Conservation (phyloP, 768 basidiomycete genomes). For the Vishniacozyma victoriae region DNA sequence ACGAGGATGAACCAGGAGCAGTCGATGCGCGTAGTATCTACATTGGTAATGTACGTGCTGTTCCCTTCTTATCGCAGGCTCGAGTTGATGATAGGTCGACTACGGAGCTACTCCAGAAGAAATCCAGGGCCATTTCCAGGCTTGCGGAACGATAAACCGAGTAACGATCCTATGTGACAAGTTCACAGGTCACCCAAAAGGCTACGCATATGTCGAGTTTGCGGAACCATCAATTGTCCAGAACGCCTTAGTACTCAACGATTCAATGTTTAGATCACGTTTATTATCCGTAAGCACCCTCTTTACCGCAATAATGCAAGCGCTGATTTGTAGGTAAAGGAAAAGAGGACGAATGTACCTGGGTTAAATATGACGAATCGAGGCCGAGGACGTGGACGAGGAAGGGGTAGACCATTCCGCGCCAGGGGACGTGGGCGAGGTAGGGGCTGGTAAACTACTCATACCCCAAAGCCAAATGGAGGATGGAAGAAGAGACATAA, state of each 20-base stretch:
- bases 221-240: slow-evolving; percentile 86
- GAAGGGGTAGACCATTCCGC: slow-evolving; percentile 61
- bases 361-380: slow-evolving; percentile 75
- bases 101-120: slow-evolving; percentile 96
- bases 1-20: slow-evolving; percentile 73
- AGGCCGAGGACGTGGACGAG: slow-evolving; percentile 59
- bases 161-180: slow-evolving; percentile 99
- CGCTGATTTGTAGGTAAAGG: slow-evolving; percentile 62
- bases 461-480: background rate
- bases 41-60: slow-evolving; percentile 77
- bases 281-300: slow-evolving; percentile 68
- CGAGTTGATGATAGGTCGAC: slow-evolving; percentile 66
- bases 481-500: background rate
- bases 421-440: slow-evolving; percentile 73
- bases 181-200: slow-evolving; percentile 98
- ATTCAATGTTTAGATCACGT: slow-evolving; percentile 89
- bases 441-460: slow-evolving; percentile 58
- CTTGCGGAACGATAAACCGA: slow-evolving; percentile 96
- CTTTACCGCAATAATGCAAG: background rate
- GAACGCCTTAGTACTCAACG: slow-evolving; percentile 86
- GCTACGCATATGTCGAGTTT: slow-evolving; percentile 98
- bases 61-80: background rate
- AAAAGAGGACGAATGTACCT: slow-evolving; percentile 93
- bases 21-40: slow-evolving; percentile 85
- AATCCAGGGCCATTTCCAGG: slow-evolving; percentile 93